Evolutionary conservation across 306 rosid species (phyloP).

Genomic region (Prosopis cineraria): DNA sequence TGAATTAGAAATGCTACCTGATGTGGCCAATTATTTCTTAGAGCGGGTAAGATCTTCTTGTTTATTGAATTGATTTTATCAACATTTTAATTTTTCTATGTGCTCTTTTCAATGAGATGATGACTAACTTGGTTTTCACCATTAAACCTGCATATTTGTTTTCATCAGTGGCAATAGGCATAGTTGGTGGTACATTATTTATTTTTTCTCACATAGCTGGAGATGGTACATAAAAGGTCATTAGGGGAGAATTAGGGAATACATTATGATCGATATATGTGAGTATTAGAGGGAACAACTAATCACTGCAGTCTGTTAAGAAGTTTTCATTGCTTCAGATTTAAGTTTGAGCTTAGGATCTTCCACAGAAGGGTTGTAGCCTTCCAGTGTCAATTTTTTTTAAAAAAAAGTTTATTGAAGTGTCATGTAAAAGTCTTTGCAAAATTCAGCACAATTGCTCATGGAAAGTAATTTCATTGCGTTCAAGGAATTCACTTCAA

Average conservation of each 20-base stretch:
- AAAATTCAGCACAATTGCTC: background rate
- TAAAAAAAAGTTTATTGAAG: background rate
- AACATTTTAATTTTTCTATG: conserved; percentile 14
- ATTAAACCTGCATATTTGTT: conserved; percentile 21
- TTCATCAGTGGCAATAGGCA: background rate
- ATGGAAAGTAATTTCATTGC: background rate
- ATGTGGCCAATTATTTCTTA: conserved; percentile 86
- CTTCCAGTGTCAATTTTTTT: background rate
- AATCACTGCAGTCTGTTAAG: background rate
- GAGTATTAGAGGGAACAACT: background rate
- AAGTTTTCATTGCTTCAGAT: background rate
- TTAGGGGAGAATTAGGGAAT: conserved; percentile 1
- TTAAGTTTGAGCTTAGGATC: background rate
- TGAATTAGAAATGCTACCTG: conserved; percentile 91
- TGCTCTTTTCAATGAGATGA: background rate
- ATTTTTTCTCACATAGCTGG: conserved; percentile 4
- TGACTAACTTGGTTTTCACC: background rate
- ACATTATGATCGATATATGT: conserved; percentile 8
- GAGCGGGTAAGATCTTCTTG: conserved; percentile 70
- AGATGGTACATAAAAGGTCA: background rate
- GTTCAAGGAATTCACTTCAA: background rate
- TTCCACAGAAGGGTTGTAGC: background rate
- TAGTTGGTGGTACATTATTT: background rate
- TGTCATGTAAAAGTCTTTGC: background rate
- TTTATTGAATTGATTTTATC: conserved; percentile 21